Percentiles rank a stretch among this genome's conserved stretches.
Conservation (phyloP, 2,329 filamentous ascomycete species). For the Fonsecaea nubica region DNA sequence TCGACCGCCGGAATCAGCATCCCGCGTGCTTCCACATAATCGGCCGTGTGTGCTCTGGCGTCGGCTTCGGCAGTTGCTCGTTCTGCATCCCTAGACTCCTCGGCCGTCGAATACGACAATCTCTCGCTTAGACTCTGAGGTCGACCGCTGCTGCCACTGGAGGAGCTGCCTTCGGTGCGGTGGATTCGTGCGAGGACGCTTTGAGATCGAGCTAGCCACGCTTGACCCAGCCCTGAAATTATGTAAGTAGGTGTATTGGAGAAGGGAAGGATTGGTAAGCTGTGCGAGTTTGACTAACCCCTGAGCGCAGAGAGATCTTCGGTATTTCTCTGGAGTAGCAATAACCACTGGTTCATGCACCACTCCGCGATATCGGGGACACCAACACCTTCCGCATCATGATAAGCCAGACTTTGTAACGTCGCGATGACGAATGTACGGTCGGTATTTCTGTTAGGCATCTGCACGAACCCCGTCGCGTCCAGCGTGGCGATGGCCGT, state of each 20-base stretch:
- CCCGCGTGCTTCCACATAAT: slow-evolving; percentile 61
- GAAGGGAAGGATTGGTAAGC: slow-evolving; percentile 17
- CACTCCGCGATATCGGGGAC: slow-evolving; percentile 57
- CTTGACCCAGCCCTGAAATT: slow-evolving; percentile 54
- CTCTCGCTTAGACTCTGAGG: slow-evolving; percentile 28
- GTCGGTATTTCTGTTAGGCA: slow-evolving; percentile 22
- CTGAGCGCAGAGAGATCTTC: slow-evolving; percentile 52
- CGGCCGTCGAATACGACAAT: slow-evolving; percentile 36
- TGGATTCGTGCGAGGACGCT: slow-evolving; percentile 57
- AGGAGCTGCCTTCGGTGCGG: slow-evolving; percentile 48
- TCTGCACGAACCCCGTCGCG: slow-evolving; percentile 20
- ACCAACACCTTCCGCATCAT: slow-evolving; percentile 55
- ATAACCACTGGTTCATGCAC: slow-evolving; percentile 57
- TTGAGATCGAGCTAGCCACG: slow-evolving; percentile 61
- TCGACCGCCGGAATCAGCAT: slow-evolving; percentile 60
- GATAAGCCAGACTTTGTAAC: slow-evolving; percentile 58
- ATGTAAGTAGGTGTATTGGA: slow-evolving; percentile 8
- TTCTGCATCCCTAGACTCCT: slow-evolving; percentile 43
- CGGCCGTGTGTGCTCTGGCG: slow-evolving; percentile 46
- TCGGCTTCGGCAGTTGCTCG: slow-evolving; percentile 47
- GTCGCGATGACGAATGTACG: slow-evolving; percentile 28
- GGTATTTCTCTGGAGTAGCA: slow-evolving; percentile 53
- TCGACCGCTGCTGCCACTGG: slow-evolving; percentile 46
- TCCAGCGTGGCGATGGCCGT: slow-evolving; percentile 30
- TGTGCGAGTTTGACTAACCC: slow-evolving; percentile 44